Evolutionary conservation across 306 rosid genomes (phyloP), one percentile per base, ranked within the genome.

Genomic region (Fagus sylvatica): DNA sequence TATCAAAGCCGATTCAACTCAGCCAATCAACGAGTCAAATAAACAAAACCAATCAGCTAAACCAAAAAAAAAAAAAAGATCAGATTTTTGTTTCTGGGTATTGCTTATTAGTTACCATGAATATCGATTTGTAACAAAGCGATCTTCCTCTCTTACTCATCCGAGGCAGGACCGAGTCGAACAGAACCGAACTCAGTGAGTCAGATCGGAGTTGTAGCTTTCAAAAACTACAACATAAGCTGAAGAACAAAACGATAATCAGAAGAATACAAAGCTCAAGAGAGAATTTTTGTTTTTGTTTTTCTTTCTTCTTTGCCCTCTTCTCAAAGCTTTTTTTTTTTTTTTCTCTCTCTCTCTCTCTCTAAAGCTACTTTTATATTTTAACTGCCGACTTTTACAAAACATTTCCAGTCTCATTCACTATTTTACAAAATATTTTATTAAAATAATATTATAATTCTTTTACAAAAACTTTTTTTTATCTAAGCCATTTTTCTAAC

Each of bases 71-170:
- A 12, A 68, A 69, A 56, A 34, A 37, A 65, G 2, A 78, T 41
- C 73, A 46, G 57, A 69, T 22, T 48, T 7, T 74, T 41, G 34
- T 37, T 61, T 39, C n/a, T n/a, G n/a, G n/a, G n/a, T 19, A 30
- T 28, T 59, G 30, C 49, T 40, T 43, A 66, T 37, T 68, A 70
- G 41, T 87, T 93, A 96, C 99, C 99, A 96, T 96, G 90, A 86
- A 85, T 91, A 90, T 87, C 85, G 85, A 76, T 80, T 80, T 85
- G 43, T 16, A 34, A 17, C 8, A 76, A 81, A 28, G 87, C 84
- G 94, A 91, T 89, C 90, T 76, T 82, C 82, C 33, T 81, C 57
- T 74, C 89, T 88, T 91, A 82, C 92, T 91, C 99, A 96, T 96
- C 98, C 98, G 87, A 92, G 85, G 77, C 73, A 68, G 72, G 39